These are phyloP conservation scores for Hypoxylon sp. DNA, from an alignment of 2,329 filamentous ascomycete genomes.

Conservation along the genomic window DNA sequence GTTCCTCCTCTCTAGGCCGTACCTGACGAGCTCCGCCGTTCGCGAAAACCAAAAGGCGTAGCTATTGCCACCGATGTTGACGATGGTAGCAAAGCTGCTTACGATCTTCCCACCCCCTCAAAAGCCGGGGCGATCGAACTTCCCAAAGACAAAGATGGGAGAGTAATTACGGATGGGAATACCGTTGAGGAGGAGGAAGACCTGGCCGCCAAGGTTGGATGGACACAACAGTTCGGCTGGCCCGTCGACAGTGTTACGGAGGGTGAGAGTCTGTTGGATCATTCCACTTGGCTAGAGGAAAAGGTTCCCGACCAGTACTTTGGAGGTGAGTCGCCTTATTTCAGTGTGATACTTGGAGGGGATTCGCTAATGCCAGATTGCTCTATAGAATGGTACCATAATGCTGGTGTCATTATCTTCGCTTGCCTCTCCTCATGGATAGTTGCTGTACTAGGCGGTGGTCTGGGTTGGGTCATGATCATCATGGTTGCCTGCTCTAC, in stretches of 20 bases:
- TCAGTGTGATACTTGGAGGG: slow-evolving; percentile 7
- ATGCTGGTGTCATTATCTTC: slow-evolving; percentile 92
- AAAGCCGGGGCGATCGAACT: slow-evolving; percentile 73
- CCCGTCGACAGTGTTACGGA: slow-evolving; percentile 64
- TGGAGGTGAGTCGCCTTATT: slow-evolving; percentile 67
- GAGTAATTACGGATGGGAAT: slow-evolving; percentile 58
- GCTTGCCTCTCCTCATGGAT: slow-evolving; percentile 92
- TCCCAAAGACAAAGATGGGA: slow-evolving; percentile 58
- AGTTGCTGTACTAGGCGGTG: slow-evolving; percentile 86
- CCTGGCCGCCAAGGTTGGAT: slow-evolving; percentile 73
- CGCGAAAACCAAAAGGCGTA: slow-evolving; percentile 68
- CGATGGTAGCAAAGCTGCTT: slow-evolving; percentile 72
- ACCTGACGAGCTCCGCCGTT: slow-evolving; percentile 69
- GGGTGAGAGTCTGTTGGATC: slow-evolving; percentile 79
- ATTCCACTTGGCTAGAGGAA: slow-evolving; percentile 86
- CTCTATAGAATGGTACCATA: slow-evolving; percentile 91
- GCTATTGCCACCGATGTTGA: slow-evolving; percentile 83
- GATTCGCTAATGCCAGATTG: slow-evolving; percentile 10
- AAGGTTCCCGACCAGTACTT: slow-evolving; percentile 89
- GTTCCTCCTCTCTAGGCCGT: slow-evolving; percentile 58
- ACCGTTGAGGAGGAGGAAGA: slow-evolving; percentile 63
- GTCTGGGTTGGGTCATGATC: slow-evolving; percentile 90
- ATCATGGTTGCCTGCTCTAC: slow-evolving; percentile 92
- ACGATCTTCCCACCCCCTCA: slow-evolving; percentile 79
- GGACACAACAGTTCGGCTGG: slow-evolving; percentile 87